A percentile compares a stretch with the other conserved stretches of the same genome.
Conservation (phyloP, 1,139 yeast genomes). For the Geotrichum citri-aurantii region DNA sequence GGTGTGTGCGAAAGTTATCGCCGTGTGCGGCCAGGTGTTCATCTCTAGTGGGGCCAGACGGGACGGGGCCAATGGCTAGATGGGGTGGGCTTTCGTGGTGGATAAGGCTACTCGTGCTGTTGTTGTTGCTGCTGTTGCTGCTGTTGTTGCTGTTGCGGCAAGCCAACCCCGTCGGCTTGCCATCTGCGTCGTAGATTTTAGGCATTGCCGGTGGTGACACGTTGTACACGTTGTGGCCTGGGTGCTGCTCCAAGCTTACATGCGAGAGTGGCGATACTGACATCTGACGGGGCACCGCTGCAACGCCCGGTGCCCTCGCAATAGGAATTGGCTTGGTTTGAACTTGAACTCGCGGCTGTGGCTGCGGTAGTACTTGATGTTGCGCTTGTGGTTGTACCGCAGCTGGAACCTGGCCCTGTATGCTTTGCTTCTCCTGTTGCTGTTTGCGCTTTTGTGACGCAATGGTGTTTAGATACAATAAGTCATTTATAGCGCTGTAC, state of each 20-base stretch:
- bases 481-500: conserved; percentile 4
- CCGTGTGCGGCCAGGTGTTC: neutral
- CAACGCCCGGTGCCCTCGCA: neutral
- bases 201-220: neutral
- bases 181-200: neutral
- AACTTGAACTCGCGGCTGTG: neutral
- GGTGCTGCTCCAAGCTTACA: neutral
- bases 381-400: neutral
- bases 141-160: neutral
- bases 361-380: neutral
- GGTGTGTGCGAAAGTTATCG: neutral
- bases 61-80: neutral
- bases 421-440: neutral
- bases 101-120: neutral
- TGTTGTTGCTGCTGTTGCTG: too few relatives aligned
- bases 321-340: neutral
- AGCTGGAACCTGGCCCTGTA: neutral
- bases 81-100: neutral
- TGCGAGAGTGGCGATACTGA: neutral
- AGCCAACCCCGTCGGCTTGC: neutral
- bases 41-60: neutral
- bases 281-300: neutral
- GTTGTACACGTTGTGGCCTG: neutral
- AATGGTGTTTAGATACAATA: conserved; percentile 1
- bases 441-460: neutral